Evolutionary conservation across 78 protist genomes (phyloP).

Genomic region (Diacronema lutheri): DNA sequence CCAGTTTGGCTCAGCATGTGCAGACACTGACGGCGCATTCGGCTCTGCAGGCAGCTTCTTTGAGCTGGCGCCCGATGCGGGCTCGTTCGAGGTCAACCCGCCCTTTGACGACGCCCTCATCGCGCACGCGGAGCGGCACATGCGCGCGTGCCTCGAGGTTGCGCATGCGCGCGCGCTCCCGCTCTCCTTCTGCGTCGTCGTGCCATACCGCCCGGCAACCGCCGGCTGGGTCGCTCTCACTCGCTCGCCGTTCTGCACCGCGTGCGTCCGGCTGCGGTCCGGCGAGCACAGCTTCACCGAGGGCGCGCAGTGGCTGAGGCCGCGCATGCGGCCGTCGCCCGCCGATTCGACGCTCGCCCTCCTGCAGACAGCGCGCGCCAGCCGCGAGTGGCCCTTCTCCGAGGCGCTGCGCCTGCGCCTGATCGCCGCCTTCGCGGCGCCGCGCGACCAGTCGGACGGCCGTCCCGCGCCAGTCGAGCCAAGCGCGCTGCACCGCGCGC

Average conservation of each 20-base stretch:
- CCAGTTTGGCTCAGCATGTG: constrained; percentile 17
- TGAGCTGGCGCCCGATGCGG: not conserved
- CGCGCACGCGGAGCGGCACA: not conserved
- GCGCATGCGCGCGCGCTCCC: not conserved
- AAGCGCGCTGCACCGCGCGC: too few relatives aligned
- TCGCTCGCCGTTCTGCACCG: not conserved
- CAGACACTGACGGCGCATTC: constrained; percentile 36
- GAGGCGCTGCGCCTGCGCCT: too few relatives aligned
- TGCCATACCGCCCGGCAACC: too few relatives aligned
- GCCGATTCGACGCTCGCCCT: not conserved
- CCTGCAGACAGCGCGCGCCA: constrained; percentile 29
- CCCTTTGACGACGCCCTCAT: constrained; percentile 43
- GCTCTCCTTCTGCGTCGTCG: not conserved
- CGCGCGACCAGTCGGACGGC: too few relatives aligned
- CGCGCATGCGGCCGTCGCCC: constrained; percentile 3
- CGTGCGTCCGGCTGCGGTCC: not conserved
- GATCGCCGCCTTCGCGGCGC: too few relatives aligned
- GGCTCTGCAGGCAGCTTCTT: constrained; percentile 54
- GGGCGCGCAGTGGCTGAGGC: not conserved
- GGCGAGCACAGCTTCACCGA: not conserved
- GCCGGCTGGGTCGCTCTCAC: not conserved
- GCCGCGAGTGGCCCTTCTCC: not conserved
- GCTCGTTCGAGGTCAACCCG: constrained; percentile 62
- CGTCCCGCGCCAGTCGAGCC: too few relatives aligned
- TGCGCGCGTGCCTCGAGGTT: not conserved